phyloP scores from a whole-genome alignment of 129 eudicot species.

The Flaveria bidentis region DNA sequence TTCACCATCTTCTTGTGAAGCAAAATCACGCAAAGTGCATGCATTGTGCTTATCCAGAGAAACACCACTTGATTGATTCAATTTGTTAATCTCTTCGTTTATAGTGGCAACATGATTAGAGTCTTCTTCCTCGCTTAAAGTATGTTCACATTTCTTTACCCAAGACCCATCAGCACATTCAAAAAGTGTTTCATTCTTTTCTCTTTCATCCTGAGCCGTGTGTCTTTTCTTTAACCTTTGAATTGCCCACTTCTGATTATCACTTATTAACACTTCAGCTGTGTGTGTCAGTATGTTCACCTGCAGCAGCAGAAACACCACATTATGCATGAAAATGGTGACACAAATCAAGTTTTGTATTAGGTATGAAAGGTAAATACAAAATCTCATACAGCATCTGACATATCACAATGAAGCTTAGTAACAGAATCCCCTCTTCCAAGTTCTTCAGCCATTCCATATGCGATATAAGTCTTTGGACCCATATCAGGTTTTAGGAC shows the following conservation, averaged over 20 bases:
- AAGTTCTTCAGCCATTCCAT: constrained; percentile 79
- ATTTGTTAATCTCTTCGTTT: background rate
- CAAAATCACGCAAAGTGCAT: constrained; percentile 1
- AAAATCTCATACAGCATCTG: constrained; percentile 80
- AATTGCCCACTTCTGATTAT: constrained; percentile 55
- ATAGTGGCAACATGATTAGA: constrained; percentile 18
- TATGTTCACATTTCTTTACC: constrained; percentile 19
- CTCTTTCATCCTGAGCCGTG: constrained; percentile 68
- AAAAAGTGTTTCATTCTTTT: constrained; percentile 26
- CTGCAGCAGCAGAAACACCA: constrained; percentile 47
- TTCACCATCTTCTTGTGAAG: constrained; percentile 27
- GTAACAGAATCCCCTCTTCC: constrained; percentile 98
- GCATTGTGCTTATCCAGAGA: constrained; percentile 8
- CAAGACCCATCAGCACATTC: constrained; percentile 16
- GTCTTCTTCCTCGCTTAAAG: constrained; percentile 7
- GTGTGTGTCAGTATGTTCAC: constrained; percentile 87
- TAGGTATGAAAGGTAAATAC: background rate
- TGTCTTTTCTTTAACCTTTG: constrained; percentile 59
- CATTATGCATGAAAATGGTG: constrained; percentile 10
- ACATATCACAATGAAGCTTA: constrained; percentile 93
- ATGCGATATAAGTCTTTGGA: constrained; percentile 93
- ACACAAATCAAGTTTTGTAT: background rate
- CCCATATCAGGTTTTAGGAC: constrained; percentile 89
- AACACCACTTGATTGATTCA: constrained; percentile 19
- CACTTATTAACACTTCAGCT: constrained; percentile 51